phyloP scores from a whole-genome alignment of 768 basidiomycete genomes.

The Thelephora ganbajun region DNA sequence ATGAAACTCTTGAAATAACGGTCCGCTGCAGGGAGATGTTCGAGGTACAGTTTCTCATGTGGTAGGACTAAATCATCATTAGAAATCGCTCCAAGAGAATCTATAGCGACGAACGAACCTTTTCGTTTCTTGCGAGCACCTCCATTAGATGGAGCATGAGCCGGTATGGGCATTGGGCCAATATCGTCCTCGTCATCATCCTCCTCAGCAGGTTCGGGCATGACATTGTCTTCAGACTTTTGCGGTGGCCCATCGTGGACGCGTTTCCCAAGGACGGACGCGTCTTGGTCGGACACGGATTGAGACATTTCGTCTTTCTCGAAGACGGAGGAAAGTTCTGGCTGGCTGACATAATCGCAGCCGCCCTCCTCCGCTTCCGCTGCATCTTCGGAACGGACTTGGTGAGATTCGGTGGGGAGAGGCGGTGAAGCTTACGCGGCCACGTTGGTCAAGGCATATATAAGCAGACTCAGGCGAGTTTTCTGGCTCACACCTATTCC shows the following conservation, averaged over 20 bases:
- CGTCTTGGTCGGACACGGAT: slow-evolving; percentile 33
- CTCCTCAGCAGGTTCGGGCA: slow-evolving; percentile 20
- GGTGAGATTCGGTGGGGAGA: no score
- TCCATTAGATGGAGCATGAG: slow-evolving; percentile 22
- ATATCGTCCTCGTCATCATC: slow-evolving; percentile 66
- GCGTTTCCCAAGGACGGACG: slow-evolving; percentile 53
- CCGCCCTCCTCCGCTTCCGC: no score
- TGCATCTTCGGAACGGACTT: no score
- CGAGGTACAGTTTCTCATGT: slow-evolving; percentile 86
- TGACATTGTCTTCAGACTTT: slow-evolving; percentile 21
- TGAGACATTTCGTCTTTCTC: no score
- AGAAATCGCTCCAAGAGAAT: no score
- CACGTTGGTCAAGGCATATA: no score
- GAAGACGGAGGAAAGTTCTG: neutral
- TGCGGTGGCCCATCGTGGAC: slow-evolving; percentile 21
- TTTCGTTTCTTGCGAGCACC: slow-evolving; percentile 67
- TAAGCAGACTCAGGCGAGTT: no score
- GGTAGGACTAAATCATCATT: slow-evolving; percentile 52
- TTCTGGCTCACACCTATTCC: no score
- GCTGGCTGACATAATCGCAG: neutral
- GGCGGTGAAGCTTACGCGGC: no score
- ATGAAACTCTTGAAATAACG: slow-evolving; percentile 97
- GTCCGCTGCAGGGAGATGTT: slow-evolving; percentile 83
- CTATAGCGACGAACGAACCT: slow-evolving; percentile 30
- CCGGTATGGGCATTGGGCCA: slow-evolving; percentile 80